Percentiles rank a stretch among this genome's conserved stretches.
Conservation (phyloP, 352 stramenopile genomes). For the Phytophthora cactorum region DNA sequence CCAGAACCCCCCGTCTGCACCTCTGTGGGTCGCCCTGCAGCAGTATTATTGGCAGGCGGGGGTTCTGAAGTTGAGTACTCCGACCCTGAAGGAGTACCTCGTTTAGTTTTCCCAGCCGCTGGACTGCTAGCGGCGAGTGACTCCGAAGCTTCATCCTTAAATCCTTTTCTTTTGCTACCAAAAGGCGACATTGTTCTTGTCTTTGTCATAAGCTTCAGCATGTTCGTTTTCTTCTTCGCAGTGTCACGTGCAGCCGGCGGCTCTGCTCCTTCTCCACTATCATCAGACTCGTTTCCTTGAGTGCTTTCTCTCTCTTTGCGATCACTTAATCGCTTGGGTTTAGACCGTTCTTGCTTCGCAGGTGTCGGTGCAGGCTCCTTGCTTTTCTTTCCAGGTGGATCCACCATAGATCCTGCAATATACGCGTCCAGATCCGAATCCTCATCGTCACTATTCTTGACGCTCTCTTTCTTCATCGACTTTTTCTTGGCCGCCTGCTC, state of each 20-base stretch:
- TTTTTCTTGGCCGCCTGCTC: slow-evolving; percentile 27
- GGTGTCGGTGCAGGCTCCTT: not conserved
- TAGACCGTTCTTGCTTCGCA: slow-evolving; percentile 19
- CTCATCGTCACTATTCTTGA: slow-evolving; percentile 22
- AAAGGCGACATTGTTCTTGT: slow-evolving; percentile 73
- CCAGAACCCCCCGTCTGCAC: slow-evolving; percentile 27
- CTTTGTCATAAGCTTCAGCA: slow-evolving; percentile 74
- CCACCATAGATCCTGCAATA: slow-evolving; percentile 31
- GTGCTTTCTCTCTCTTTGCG: slow-evolving; percentile 11
- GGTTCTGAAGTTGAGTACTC: slow-evolving; percentile 22
- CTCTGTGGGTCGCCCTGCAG: slow-evolving; percentile 10
- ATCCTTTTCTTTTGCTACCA: slow-evolving; percentile 39
- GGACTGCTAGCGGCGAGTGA: slow-evolving; percentile 7
- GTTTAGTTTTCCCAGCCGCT: slow-evolving; percentile 6
- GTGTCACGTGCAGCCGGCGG: slow-evolving; percentile 15
- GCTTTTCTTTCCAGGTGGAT: slow-evolving; percentile 10
- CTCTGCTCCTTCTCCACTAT: slow-evolving; percentile 15
- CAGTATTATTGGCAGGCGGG: slow-evolving; percentile 4
- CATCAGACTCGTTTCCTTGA: slow-evolving; percentile 13
- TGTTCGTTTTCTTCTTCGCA: slow-evolving; percentile 52
- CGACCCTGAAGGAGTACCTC: slow-evolving; percentile 20
- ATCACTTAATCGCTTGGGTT: slow-evolving; percentile 31
- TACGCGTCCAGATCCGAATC: slow-evolving; percentile 37
- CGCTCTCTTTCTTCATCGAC: slow-evolving; percentile 8
- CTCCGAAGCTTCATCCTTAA: slow-evolving; percentile 12